Evolutionary conservation across 352 stramenopile genomes (phyloP).

Genomic region (Pythium phragmiticola): DNA sequence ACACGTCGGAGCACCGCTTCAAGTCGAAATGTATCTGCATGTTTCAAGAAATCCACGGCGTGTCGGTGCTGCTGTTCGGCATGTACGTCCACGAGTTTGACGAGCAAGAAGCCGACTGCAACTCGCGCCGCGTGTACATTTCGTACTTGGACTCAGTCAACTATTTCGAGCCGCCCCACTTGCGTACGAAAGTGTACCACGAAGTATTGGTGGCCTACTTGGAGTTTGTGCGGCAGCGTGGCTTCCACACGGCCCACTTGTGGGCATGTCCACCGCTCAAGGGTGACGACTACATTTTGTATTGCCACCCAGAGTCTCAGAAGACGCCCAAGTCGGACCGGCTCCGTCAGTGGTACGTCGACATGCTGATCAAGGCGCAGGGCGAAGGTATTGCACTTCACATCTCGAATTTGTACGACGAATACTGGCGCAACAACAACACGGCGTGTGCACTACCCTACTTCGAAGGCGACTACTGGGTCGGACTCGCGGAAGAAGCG

Average conservation of each 20-base stretch:
- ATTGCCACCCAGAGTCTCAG: conserved; percentile 98
- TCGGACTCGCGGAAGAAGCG: conserved; percentile 82
- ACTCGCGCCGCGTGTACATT: conserved; percentile 96
- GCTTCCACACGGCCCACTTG: conserved; percentile 98
- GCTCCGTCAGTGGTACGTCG: conserved; percentile 95
- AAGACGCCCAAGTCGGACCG: conserved; percentile 98
- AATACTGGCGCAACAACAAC: conserved; percentile 90
- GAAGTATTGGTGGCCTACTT: conserved; percentile 98
- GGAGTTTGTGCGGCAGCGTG: conserved; percentile 96
- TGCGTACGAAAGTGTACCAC: conserved; percentile 99
- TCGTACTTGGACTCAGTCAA: conserved; percentile 99
- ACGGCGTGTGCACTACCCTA: conserved; percentile 84
- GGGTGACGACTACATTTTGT: conserved; percentile 99
- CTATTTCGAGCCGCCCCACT: conserved; percentile 96
- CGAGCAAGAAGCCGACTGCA: conserved; percentile 94
- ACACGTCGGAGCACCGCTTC: conserved; percentile 88
- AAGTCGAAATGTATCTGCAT: conserved; percentile 99
- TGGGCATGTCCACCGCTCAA: conserved; percentile 99
- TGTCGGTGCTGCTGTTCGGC: conserved; percentile 99
- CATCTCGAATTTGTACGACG: conserved; percentile 96
- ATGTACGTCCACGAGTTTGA: conserved; percentile 99
- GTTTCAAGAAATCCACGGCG: conserved; percentile 99
- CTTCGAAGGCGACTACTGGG: conserved; percentile 89
- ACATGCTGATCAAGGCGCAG: conserved; percentile 88
- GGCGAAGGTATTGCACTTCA: conserved; percentile 91